These are phyloP conservation scores for Monosporascus cannonballus DNA, from an alignment of 2,329 filamentous ascomycete genomes.

Conservation along the genomic window DNA sequence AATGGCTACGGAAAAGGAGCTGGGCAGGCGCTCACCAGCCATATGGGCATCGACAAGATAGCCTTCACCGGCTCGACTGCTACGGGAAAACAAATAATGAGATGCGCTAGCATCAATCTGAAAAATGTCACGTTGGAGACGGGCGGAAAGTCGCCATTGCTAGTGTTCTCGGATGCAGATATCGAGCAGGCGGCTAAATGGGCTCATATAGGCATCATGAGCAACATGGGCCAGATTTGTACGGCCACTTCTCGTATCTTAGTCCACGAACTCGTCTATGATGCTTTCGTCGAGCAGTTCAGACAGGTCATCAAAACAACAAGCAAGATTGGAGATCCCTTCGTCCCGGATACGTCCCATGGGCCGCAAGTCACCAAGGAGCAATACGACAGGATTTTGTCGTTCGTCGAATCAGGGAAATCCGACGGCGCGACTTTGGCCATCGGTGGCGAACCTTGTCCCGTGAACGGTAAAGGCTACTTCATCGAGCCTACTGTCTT, in stretches of 20 bases:
- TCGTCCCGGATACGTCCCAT: constrained; percentile 63
- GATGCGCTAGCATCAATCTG: constrained; percentile 58
- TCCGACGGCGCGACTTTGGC: constrained; percentile 63
- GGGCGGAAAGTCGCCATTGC: constrained; percentile 59
- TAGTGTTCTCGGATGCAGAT: constrained; percentile 62
- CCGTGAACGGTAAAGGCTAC: constrained; percentile 35
- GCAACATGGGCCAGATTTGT: constrained; percentile 60
- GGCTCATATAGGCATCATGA: constrained; percentile 46
- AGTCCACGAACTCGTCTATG: constrained; percentile 54
- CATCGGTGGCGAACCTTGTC: constrained; percentile 46
- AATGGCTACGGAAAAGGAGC: constrained; percentile 66
- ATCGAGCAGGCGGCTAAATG: constrained; percentile 62
- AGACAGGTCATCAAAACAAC: constrained; percentile 51
- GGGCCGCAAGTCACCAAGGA: constrained; percentile 67
- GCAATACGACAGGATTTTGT: constrained; percentile 65
- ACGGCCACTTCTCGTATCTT: constrained; percentile 59
- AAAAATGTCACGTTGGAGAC: constrained; percentile 64
- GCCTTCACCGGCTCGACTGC: constrained; percentile 72
- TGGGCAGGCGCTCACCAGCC: constrained; percentile 61
- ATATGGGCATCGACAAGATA: constrained; percentile 67
- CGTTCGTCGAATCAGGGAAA: constrained; percentile 64
- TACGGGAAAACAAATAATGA: constrained; percentile 72
- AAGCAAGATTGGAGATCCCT: constrained; percentile 65
- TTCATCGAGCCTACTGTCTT: constrained; percentile 42
- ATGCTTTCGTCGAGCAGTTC: constrained; percentile 59